A percentile compares a stretch with the other conserved stretches of the same genome.
phyloP scores from a whole-genome alignment of 768 basidiomycete genomes.

The Phaeotremella fagi region DNA sequence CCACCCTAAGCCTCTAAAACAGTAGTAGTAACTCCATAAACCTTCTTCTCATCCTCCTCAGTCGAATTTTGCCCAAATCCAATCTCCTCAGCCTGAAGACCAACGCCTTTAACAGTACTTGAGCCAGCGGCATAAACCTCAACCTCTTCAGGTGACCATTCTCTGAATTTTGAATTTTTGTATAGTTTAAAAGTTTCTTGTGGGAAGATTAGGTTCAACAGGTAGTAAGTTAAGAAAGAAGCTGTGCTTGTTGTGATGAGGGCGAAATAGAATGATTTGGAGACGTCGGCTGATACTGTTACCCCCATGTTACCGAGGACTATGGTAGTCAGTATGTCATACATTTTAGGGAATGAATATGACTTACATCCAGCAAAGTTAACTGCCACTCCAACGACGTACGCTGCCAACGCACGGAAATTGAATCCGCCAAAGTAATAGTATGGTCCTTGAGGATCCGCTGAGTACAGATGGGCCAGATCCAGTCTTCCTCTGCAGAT shows the following conservation, averaged over 20 bases:
- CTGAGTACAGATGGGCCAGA: slow-evolving; percentile 19
- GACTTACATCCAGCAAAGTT: slow-evolving; percentile 27
- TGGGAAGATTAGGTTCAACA: slow-evolving; percentile 15
- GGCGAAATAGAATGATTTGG: slow-evolving; percentile 22
- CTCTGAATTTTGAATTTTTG: slow-evolving; percentile 19
- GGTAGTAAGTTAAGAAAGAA: slow-evolving; percentile 21
- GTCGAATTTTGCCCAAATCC: neutral
- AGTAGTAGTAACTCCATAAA: slow-evolving; percentile 7
- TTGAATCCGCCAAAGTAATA: slow-evolving; percentile 29
- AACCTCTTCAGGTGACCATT: slow-evolving; percentile 26
- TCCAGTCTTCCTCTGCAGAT: slow-evolving; percentile 17
- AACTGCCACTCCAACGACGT: slow-evolving; percentile 22
- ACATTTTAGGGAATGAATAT: neutral
- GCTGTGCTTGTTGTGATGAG: slow-evolving; percentile 16
- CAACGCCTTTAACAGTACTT: neutral
- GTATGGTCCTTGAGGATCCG: slow-evolving; percentile 21
- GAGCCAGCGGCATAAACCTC: slow-evolving; percentile 15
- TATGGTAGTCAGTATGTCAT: neutral
- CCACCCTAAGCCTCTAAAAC: slow-evolving; percentile 5
- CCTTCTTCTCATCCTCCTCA: slow-evolving; percentile 11
- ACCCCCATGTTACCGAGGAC: slow-evolving; percentile 28
- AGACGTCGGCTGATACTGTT: slow-evolving; percentile 3
- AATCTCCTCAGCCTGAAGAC: neutral
- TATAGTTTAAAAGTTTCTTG: slow-evolving; percentile 18
- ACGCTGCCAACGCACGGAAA: slow-evolving; percentile 20